Percentiles rank a stretch among this genome's conserved stretches.
These are phyloP conservation scores for Paecilomyces dactylethromorphus DNA, from an alignment of 2,329 filamentous ascomycete species.

Conservation along the genomic window DNA sequence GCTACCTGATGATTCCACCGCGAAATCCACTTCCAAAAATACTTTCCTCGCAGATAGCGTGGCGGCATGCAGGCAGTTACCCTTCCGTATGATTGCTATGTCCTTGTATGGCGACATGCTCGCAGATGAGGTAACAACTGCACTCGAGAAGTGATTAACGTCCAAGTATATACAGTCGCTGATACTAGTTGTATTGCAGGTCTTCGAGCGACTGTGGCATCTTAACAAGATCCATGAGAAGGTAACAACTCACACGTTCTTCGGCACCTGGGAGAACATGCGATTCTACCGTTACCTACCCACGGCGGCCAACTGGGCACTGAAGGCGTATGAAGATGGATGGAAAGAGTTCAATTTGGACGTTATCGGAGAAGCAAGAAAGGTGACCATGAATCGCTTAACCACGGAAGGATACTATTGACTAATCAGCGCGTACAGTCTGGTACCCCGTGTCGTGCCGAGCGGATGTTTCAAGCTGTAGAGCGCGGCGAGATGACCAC, in stretches of 20 bases:
- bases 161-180: background rate
- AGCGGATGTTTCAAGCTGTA: background rate
- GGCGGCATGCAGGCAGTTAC: background rate
- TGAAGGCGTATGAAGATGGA: background rate
- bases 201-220: background rate
- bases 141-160: background rate
- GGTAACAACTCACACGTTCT: background rate
- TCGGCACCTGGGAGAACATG: background rate
- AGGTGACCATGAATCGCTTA: background rate
- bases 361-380: background rate
- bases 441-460: background rate
- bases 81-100: background rate
- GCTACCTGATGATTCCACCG: background rate
- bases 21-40: background rate
- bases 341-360: background rate
- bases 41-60: background rate
- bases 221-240: background rate
- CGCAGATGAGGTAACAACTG: background rate
- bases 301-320: background rate
- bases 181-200: background rate
- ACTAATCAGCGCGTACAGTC: background rate
- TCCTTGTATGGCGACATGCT: background rate
- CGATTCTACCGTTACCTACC: background rate
- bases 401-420: background rate
- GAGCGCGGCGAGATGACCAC: background rate